These are phyloP conservation scores for Aspergillus persii DNA, from an alignment of 2,329 filamentous ascomycete genomes.

Conservation along the genomic window DNA sequence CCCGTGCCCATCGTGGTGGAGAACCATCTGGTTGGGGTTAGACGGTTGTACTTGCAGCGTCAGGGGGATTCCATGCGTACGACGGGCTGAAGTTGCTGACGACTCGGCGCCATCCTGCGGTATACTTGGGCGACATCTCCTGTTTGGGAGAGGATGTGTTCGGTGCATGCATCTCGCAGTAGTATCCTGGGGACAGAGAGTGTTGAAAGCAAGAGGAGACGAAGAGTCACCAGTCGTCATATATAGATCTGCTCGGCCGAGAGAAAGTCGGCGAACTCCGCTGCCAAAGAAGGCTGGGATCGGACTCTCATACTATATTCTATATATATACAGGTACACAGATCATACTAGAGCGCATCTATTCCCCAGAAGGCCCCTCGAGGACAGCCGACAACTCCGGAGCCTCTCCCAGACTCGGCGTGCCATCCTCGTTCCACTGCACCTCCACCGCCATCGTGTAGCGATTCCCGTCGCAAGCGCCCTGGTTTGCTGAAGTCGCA, in stretches of 20 bases:
- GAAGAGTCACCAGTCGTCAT: not conserved
- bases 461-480: slow-evolving; percentile 53
- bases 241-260: not conserved
- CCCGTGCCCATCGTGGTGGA: slow-evolving; percentile 66
- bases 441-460: slow-evolving; percentile 56
- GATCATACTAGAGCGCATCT: not conserved
- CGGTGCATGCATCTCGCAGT: not conserved
- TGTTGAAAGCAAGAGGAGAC: not conserved
- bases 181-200: not conserved
- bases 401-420: slow-evolving; percentile 50
- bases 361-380: not conserved
- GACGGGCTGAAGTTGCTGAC: slow-evolving; percentile 57
- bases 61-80: slow-evolving; percentile 34
- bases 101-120: slow-evolving; percentile 37
- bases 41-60: not conserved
- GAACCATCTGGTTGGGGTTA: slow-evolving; percentile 50
- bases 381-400: not conserved
- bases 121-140: slow-evolving; percentile 15
- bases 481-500: slow-evolving; percentile 49
- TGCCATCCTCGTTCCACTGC: slow-evolving; percentile 51
- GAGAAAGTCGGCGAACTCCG: not conserved
- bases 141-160: not conserved
- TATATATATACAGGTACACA: no score
- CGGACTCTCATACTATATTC: no score
- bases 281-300: not conserved